Evolutionary conservation across 352 stramenopile genomes (phyloP).

Genomic region (Aphanomyces invadans): DNA sequence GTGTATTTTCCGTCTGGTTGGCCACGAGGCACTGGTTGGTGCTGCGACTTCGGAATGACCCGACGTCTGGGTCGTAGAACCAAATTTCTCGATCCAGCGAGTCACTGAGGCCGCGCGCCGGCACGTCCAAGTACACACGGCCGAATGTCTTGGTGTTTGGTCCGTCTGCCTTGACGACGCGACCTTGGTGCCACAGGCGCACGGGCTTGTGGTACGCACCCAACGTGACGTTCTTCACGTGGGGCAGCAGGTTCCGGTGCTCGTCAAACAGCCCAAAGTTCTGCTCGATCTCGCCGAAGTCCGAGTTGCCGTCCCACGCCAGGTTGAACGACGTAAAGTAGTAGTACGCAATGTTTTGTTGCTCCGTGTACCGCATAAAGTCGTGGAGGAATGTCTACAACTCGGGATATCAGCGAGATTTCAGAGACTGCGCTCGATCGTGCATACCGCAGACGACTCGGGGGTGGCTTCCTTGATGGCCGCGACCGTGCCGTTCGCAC

Average conservation of each 20-base stretch:
- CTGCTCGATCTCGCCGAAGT: slow-evolving; percentile 35
- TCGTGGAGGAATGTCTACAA: slow-evolving; percentile 27
- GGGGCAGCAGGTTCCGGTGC: slow-evolving; percentile 32
- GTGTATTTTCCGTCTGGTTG: slow-evolving; percentile 16
- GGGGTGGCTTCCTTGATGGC: slow-evolving; percentile 32
- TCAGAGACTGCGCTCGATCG: slow-evolving; percentile 55
- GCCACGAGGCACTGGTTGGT: slow-evolving; percentile 18
- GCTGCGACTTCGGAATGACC: slow-evolving; percentile 32
- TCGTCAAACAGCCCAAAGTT: slow-evolving; percentile 57
- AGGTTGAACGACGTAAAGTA: slow-evolving; percentile 67
- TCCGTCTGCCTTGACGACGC: slow-evolving; percentile 31
- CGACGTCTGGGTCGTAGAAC: slow-evolving; percentile 47
- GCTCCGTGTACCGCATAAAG: slow-evolving; percentile 47
- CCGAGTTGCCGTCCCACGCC: slow-evolving; percentile 35
- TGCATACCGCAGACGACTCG: slow-evolving; percentile 17
- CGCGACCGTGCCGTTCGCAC: slow-evolving; percentile 32
- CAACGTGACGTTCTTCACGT: slow-evolving; percentile 15
- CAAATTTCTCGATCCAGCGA: slow-evolving; percentile 51
- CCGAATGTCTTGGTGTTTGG: slow-evolving; percentile 24
- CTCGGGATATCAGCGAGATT: no score
- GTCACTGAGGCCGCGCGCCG: slow-evolving; percentile 28
- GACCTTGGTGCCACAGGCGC: slow-evolving; percentile 31
- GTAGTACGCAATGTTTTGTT: slow-evolving; percentile 55
- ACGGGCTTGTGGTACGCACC: neutral
- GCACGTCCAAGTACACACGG: slow-evolving; percentile 11